Base-by-base conservation (phyloP, 1,139 yeast genomes). In the Debaryomyces psychrophilus region DNA sequence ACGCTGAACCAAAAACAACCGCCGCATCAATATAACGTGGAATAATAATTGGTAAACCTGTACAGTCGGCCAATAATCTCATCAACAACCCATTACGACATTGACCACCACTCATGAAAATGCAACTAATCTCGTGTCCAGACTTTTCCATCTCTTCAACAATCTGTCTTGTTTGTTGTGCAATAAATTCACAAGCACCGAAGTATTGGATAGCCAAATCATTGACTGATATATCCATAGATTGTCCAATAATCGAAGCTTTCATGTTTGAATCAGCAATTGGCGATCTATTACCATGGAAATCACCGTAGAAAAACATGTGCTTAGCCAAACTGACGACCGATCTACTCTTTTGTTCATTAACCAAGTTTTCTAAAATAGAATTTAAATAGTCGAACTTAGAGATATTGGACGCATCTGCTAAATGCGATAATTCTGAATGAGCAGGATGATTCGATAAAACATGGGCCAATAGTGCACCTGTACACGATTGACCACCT, bases 401-500 rank as follows among this genome's bases (percentile, higher is more conserved):
- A 43, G 93, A 85, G 38, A 85, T 73, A 47, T 82, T 82, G 4
- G 87, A 81, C 18, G 83, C 79, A 51, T 79, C 83, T 1, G 95
- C 81, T 45, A 76, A 64, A 52, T 79, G 81, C 8, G 82, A 76
- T 46, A 92, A 76, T 59, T 87, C 88, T 8, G 81, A 73, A 55
- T 83, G 83, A 0, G 98, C 96, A 0, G 97, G 97, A 61, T 93
- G 99, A 14, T 87, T 85, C 5, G 90, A 77, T 52, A 93, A 69
- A n/a, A 92, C 95, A 66, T 90, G 96, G 3, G 93, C 95, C 56
- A 93, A 77, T 43, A 93, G 77, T 31, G 95, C 97, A 54, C 99
- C 99, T 2, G 99, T 93, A 62, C 96, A 87, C 17, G 95, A 87
- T 68, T 93, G 99, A 15, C 99, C 99, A 60, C 99, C 99, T 70